Evolutionary conservation across 768 basidiomycete genomes (phyloP).

Genomic region (Tulasnella sp.): DNA sequence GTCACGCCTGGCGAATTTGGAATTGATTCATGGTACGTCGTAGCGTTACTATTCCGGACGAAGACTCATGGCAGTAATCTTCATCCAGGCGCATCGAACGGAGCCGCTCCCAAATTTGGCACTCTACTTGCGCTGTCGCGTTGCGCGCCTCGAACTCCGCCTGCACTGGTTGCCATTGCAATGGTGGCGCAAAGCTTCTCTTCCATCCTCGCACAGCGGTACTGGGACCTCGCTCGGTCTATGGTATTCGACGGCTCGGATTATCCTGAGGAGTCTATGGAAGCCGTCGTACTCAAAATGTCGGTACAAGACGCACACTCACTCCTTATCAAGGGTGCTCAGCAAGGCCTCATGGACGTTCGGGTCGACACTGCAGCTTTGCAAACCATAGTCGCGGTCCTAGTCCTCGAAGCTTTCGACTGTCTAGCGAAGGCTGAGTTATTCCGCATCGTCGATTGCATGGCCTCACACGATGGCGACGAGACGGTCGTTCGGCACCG

Average conservation of each 20-base stretch:
- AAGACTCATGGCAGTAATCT: neutral
- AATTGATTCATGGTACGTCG: neutral
- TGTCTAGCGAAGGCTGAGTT: neutral
- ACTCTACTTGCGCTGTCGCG: neutral
- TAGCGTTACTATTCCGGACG: neutral
- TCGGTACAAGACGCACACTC: neutral
- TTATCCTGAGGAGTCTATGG: neutral
- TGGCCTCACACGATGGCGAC: neutral
- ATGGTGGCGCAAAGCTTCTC: neutral
- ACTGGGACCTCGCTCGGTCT: neutral
- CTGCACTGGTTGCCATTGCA: neutral
- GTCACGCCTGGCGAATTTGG: neutral
- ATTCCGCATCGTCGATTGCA: neutral
- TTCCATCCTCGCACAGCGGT: neutral
- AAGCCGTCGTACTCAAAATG: neutral
- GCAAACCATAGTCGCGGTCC: neutral
- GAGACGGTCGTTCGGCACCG: neutral
- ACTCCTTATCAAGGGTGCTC: neutral
- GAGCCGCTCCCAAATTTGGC: neutral
- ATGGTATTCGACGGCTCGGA: neutral
- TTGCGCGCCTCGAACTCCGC: neutral
- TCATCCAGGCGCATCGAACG: neutral
- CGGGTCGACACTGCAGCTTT: neutral
- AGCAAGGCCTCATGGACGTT: neutral
- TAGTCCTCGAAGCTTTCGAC: constrained; percentile 2